A percentile compares a stretch with the other conserved stretches of the same genome.
phyloP scores from a whole-genome alignment of 192 early-diverging fungal genomes.

The Phlyctochytrium bullatum region DNA sequence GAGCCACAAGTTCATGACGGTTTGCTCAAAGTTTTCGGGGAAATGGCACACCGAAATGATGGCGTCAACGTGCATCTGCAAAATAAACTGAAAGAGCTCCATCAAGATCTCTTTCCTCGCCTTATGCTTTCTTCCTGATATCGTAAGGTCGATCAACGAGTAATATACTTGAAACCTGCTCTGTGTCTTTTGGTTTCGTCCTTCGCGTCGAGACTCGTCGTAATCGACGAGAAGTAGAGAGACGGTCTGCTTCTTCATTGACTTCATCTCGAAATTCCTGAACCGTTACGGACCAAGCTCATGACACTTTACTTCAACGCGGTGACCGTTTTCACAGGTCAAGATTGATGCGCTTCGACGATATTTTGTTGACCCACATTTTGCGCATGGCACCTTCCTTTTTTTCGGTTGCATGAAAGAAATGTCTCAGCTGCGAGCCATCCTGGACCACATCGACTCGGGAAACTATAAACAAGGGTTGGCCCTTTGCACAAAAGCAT shows the following conservation, averaged over 20 bases:
- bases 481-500: conserved; percentile 57
- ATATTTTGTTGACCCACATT: background rate
- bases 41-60: background rate
- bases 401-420: background rate
- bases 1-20: background rate
- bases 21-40: background rate
- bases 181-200: too few relatives aligned
- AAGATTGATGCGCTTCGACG: background rate
- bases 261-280: background rate
- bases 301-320: background rate
- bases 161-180: too few relatives aligned
- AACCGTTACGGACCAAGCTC: background rate
- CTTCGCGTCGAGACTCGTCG: too few relatives aligned
- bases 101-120: too few relatives aligned
- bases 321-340: background rate
- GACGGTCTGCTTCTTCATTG: too few relatives aligned
- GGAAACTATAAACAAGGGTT: conserved; percentile 66
- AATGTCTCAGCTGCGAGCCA: conserved; percentile 5
- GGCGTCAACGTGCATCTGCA: background rate
- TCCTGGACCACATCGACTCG: conserved; percentile 62
- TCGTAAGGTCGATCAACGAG: too few relatives aligned
- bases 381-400: too few relatives aligned
- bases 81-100: background rate
- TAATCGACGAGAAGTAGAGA: too few relatives aligned
- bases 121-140: too few relatives aligned